Evolutionary conservation across 352 stramenopile genomes (phyloP), one percentile per base, ranked within the genome.

Genomic region (Phytophthora gonapodyides): DNA sequence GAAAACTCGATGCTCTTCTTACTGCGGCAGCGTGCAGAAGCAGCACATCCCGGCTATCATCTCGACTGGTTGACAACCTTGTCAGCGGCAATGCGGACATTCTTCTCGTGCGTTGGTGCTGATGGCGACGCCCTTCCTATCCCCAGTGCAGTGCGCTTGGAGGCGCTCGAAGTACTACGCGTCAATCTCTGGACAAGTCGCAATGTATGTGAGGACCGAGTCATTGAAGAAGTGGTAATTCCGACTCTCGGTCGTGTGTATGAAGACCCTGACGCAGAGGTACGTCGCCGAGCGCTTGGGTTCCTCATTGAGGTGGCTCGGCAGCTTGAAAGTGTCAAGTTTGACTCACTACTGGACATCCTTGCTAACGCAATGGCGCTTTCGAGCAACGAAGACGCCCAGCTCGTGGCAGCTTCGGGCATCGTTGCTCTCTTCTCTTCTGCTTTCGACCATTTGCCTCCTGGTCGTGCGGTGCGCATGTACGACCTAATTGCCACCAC

Each of bases 151-250:
- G 77, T 96, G 31, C 78, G 87, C 0, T 64, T 91, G 38, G 76
- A 92, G 49, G 82, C 87, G 3, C 73, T 96, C 24, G 72, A 87
- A 30, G 55, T 91, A 24, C 70, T 96, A 0, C 73, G 84, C 17
- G 64, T 78, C n/a, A 95, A 87, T 38, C 61, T 96, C 15, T 84
- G 72, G 52, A 78, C 80, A 37, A 93, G 87, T 64, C 78, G 84
- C 12, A 87, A 92, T 57, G 76, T 94, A 6, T 93, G 82, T 46
- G 87, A 96, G 60, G 86, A 94, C 46, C 80, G 84, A 19, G 82
- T 96, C 9, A 85, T 95, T 31, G 87, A 96, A 71, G 84, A 96
- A 63, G 77, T 96, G 10, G 46, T 95, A 12, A 59, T 95, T 17
- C 87, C 87, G 15, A 80, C 74, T 21, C 64, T 96, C 31, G 55